A percentile compares a stretch with the other conserved stretches of the same genome.
Evolutionary conservation across 2,329 filamentous ascomycete genomes (phyloP).

Genomic region (Chaetomium strumarium): DNA sequence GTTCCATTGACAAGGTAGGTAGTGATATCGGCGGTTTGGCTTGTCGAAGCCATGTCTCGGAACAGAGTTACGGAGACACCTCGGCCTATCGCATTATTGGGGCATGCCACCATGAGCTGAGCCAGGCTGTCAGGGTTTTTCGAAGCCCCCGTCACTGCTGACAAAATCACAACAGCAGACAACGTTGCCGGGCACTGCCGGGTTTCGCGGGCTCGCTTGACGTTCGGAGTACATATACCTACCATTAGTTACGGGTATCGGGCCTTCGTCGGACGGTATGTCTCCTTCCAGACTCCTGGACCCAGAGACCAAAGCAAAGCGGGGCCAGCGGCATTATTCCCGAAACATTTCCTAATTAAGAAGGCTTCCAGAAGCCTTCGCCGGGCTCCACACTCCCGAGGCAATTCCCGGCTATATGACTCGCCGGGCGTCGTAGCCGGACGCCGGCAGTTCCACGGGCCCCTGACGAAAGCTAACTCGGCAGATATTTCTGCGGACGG

Average conservation of each 20-base stretch:
- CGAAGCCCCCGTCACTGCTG: background rate
- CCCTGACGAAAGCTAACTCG: too few species aligned
- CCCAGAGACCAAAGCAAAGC: too few species aligned
- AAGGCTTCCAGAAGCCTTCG: conserved; percentile 20
- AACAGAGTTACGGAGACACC: too few species aligned
- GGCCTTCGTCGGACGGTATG: conserved; percentile 11
- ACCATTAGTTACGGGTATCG: background rate
- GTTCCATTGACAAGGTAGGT: too few species aligned
- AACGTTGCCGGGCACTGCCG: background rate
- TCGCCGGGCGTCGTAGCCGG: background rate
- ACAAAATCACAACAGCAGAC: background rate
- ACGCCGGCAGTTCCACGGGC: background rate
- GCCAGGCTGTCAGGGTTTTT: too few species aligned
- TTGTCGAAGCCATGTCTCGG: too few species aligned
- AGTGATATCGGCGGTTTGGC: too few species aligned
- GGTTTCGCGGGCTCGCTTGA: background rate
- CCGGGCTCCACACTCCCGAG: background rate
- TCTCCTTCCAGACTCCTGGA: background rate
- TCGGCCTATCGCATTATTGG: too few species aligned
- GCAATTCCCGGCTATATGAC: too few species aligned
- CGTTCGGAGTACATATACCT: background rate
- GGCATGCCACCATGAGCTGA: too few species aligned
- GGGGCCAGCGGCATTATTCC: background rate
- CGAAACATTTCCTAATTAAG: conserved; percentile 6
- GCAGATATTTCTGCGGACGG: too few species aligned